A percentile compares a stretch with the other conserved stretches of the same genome.
Evolutionary conservation across 2,329 filamentous ascomycete genomes (phyloP).

Genomic region (Colletotrichum tropicale): DNA sequence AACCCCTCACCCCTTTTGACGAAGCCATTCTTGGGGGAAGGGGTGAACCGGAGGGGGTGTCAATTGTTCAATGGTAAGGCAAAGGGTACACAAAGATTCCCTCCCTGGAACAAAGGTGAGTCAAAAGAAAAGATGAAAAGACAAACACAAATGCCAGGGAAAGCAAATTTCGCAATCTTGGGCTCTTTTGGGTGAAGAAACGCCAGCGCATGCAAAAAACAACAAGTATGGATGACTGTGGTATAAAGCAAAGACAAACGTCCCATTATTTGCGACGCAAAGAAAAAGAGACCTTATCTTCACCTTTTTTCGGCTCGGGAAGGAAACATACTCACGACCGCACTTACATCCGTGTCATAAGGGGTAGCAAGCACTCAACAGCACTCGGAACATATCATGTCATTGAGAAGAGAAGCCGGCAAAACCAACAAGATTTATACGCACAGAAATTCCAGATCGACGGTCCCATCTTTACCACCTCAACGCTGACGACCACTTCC

Average conservation of each 20-base stretch:
- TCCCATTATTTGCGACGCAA: not conserved
- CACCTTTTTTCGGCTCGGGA: not conserved
- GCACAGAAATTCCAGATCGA: not conserved
- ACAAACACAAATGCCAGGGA: not conserved
- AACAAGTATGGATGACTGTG: not conserved
- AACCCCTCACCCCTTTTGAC: not conserved
- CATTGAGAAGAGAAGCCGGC: constrained; percentile 7
- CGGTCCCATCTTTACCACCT: not conserved
- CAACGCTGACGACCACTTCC: not conserved
- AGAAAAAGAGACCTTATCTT: not conserved
- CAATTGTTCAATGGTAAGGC: not conserved
- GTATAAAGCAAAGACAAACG: not conserved
- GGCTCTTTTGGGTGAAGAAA: not conserved
- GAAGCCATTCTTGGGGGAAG: not conserved
- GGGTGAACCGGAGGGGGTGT: not conserved
- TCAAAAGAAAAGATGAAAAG: not conserved
- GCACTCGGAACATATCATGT: constrained; percentile 1
- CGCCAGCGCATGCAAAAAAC: not conserved
- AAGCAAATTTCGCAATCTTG: constrained; percentile 11
- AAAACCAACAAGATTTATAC: not conserved
- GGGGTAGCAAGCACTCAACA: not conserved
- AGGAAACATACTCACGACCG: not conserved
- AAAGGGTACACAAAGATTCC: not conserved
- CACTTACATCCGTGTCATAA: not conserved
- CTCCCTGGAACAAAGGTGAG: constrained; percentile 6